Base-by-base conservation (phyloP, 75 land plant genomes). In the Chamaecyparis obtusa region DNA sequence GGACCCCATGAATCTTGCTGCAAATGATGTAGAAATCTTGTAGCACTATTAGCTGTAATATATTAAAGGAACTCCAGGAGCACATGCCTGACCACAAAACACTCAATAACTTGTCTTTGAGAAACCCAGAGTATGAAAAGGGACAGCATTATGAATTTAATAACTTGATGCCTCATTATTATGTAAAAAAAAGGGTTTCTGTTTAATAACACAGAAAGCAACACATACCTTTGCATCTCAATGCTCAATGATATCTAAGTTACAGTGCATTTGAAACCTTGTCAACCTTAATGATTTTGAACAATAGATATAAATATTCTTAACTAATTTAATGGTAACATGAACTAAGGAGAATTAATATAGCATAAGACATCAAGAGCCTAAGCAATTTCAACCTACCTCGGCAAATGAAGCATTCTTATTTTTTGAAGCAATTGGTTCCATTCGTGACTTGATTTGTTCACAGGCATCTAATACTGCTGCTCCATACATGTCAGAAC, bases 401-500 rank as follows among this genome's bases (percentile, higher is more conserved):
- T 97, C 91, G 41, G 93, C 93, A 90, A 97, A 96, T 21, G 96
- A 91, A 64, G 81, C 85, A 41, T 83, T 79, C 46, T 84, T 88
- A 54, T 74, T 75, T 36, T 83, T 87, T 54, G 88, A 90, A 79
- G 94, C 92, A 51, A 98, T 84, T 57, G 98, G 97, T 49, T 94
- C 87, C 96, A 98, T 98, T 44, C 99, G 93, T 54, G 93, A 90
- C 89, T 95, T 98, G 35, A 98, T 96, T 89, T 98, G 96, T 85
- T 96, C 92, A 89, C 99, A 98, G n/a, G 99, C 99, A 91, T 98
- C 94, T 82, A 97, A 87, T 39, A 98, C 99, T 83, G 99, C 99
- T 55, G 93, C 94, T 54, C 99, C 99, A 90, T 98, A 98, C 91
- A 98, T 92, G 85, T 98, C 99, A 83, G 99, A 95, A 82, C 99